A percentile compares a stretch with the other conserved stretches of the same genome.
Evolutionary conservation across 768 basidiomycete species (phyloP).

Genomic region (Suillus subaureus): DNA sequence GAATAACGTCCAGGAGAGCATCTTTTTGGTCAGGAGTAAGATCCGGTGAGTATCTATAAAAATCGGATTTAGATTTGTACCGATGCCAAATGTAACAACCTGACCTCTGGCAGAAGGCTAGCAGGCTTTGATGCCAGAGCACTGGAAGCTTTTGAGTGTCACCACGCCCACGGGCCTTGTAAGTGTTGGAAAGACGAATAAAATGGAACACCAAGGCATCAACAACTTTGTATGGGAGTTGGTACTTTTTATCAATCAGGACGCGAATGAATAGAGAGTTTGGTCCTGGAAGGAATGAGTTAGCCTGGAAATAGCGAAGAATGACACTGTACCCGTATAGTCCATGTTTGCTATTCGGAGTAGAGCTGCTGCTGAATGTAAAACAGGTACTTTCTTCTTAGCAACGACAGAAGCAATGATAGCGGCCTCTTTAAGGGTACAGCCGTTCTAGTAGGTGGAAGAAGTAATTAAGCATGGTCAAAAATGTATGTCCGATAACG

Average conservation of each 20-base stretch:
- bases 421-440: conserved; percentile 91
- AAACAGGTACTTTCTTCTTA: conserved; percentile 91
- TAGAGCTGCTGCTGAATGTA: conserved; percentile 94
- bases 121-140: conserved; percentile 95
- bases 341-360: conserved; percentile 95
- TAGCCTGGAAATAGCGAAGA: not conserved
- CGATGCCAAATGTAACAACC: conserved; percentile 6
- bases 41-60: conserved; percentile 83
- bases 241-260: conserved; percentile 96
- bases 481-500: conserved; percentile 39
- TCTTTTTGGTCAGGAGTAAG: conserved; percentile 97
- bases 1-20: conserved; percentile 90
- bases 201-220: conserved; percentile 98
- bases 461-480: conserved; percentile 6
- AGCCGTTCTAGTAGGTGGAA: conserved; percentile 56
- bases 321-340: conserved; percentile 66
- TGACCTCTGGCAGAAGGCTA: conserved; percentile 92
- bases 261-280: conserved; percentile 98
- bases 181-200: conserved; percentile 91
- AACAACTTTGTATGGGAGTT: conserved; percentile 96
- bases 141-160: conserved; percentile 89
- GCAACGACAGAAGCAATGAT: conserved; percentile 91
- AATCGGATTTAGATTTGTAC: conserved; percentile 1
- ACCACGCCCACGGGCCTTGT: conserved; percentile 70
- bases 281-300: conserved; percentile 52